Evolutionary conservation across 164 flowering plant genomes (phyloP), one percentile per base, ranked within the genome.

Genomic region (Echeveria elegans): DNA sequence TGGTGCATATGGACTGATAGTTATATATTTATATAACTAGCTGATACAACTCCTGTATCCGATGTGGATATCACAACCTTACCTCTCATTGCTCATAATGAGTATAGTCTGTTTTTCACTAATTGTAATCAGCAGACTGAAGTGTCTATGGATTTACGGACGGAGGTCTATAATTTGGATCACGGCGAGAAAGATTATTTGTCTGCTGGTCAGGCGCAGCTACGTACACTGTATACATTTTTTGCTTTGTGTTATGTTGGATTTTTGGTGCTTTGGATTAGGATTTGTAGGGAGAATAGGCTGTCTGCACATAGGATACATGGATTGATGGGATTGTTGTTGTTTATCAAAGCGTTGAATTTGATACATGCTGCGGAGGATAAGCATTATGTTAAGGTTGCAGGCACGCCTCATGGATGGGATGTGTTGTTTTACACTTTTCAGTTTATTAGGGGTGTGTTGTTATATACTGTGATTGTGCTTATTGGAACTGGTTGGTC

Each of bases 161-260:
- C 97, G 15, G 91, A 86, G 77, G 71, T 85, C 32, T 91, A 81
- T 75, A 91, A 91, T 38, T 21, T 82, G 14, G 91, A 86, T 12
- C 30, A 67, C 38, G 82, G 78, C 21, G 73, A 65, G 9, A 85
- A 77, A 69, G 96, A 89, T 34, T 91, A 62, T 67, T 85, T 91
- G 63, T 80, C 97, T 1, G 94, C 94, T 26, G 97, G 97, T 19
- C 80, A 79, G 53, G 89, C 96, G 7, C 93, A 85, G 75, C 78
- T 91, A 5, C 97, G 96, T 0, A 15, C 78, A 6, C 72, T 91
- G 21, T 89, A 74, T 69, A 23, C 56, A 1, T 50, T 50, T 43
- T 90, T 83, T 74, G 80, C 78, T 15, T 16, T 90, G 24, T 69
- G 72, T 0, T 90, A 88, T 66, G 14, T 79, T 5, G 83, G 19